Evolutionary conservation across 1,139 yeast species (phyloP), one percentile per base, ranked within the genome.

Genomic region (Candida glucosophila): DNA sequence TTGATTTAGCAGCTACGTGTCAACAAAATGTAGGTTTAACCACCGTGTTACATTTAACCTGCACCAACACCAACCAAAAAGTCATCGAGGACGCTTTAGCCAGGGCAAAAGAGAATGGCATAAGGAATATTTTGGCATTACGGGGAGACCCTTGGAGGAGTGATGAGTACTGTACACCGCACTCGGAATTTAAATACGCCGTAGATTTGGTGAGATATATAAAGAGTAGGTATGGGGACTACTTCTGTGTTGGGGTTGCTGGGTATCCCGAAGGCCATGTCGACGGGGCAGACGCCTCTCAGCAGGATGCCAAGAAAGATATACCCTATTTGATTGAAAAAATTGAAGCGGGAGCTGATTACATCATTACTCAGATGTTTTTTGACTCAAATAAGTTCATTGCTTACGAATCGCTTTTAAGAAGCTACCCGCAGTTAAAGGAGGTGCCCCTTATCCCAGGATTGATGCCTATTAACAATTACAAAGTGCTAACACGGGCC

Each of bases 221-320:
- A 39, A 75, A 72, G 39, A 34, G 58, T 24, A 54, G 71, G 24
- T 68, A 83, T 45, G 94, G 83, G 10, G 77, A 78, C 44, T 77
- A 73, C 44, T 82, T 85, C 49, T 77, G 92, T 45, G 63, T 86
- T 33, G 95, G 95, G 26, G 95, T 86, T 6, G 95, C 95, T 3
- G 95, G 90, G 1, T 88, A 88, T 50, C 96, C 96, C 5, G 95
- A 90, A 46, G 99, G 99, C 14, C 97, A 90, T 53, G 86, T 82
- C 22, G 93, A 83, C 34, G 85, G 88, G 12, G 68, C 82, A 6
- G 82, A 75, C 36, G 61, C 56, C 27, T 54, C 71, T 47, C 93
- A 83, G 44, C 51, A 60, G 10, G 72, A 74, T 35, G 53, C 55
- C n/a, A 69, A 63, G 16, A 52, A 61, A 32, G 62, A 82, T 27